phyloP scores from a whole-genome alignment of 768 basidiomycete genomes.

The Mycena pura region DNA sequence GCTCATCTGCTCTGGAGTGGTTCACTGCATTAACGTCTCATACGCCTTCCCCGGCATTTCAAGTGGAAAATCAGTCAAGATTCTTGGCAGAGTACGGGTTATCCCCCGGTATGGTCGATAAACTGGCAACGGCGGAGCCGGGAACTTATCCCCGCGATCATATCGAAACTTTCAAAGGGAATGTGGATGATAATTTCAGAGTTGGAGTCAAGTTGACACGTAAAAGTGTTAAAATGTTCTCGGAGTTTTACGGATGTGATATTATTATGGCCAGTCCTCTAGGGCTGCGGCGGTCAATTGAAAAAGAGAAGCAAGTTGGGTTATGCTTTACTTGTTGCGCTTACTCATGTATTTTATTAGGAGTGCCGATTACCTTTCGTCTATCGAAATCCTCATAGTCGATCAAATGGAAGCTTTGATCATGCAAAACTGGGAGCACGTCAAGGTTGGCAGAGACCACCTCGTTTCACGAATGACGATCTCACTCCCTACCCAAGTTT shows the following conservation, averaged over 20 bases:
- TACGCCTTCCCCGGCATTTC: constrained; percentile 72
- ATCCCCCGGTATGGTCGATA: constrained; percentile 81
- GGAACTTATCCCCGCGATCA: constrained; percentile 89
- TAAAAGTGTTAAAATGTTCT: constrained; percentile 91
- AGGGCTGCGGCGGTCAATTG: constrained; percentile 88
- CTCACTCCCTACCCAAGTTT: constrained; percentile 57
- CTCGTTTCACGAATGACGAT: background rate
- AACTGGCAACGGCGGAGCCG: constrained; percentile 72
- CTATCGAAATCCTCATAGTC: constrained; percentile 88
- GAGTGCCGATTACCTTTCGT: constrained; percentile 89
- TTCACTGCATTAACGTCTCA: constrained; percentile 79
- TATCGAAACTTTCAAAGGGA: constrained; percentile 94
- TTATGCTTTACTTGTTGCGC: background rate
- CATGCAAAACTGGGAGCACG: constrained; percentile 99
- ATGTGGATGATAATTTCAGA: constrained; percentile 94
- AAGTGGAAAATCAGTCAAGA: constrained; percentile 87
- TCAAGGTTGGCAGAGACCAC: constrained; percentile 63
- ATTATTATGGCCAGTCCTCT: constrained; percentile 93
- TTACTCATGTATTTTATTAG: constrained; percentile 42
- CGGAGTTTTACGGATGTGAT: constrained; percentile 91
- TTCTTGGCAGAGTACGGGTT: constrained; percentile 86
- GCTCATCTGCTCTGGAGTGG: constrained; percentile 87
- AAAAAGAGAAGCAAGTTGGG: constrained; percentile 93
- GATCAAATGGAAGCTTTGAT: constrained; percentile 92
- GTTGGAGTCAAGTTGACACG: constrained; percentile 91